Base-by-base conservation (phyloP, 2,329 filamentous ascomycete genomes). In the Decorospora gaudefroyi region DNA sequence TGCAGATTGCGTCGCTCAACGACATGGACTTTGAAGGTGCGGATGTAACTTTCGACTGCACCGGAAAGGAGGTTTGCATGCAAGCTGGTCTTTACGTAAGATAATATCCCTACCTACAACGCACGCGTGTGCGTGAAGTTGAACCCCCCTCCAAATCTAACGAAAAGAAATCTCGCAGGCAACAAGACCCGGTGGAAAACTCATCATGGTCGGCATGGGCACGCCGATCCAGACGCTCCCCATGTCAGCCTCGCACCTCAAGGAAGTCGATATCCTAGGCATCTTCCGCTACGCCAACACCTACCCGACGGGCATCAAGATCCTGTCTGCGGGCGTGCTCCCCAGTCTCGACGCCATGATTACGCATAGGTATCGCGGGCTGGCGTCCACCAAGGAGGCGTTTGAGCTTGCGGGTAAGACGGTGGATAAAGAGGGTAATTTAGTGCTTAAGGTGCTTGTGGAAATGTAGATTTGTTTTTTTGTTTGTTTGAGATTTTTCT, bases 191-290 rank as follows among this genome's bases (percentile, higher is more conserved):
- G 78, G 78, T 9, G 78, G 77, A 3, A 74, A 77, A 31, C 65
- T 81, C 21, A 70, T 80, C 36, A 77, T 80, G 67, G 77, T 81
- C 27, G 78, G 78, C 5, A 81, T 81, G 78, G 78, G 78, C 0
- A 78, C 77, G 10, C 77, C 78, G 2, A 70, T 78, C 13, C 77
- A 80, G 56, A 79, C 76, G 4, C 63, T 81, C 4, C 78, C 77
- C 2, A 72, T 80, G 56, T 77, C 76, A 5, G 76, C 76, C 1
- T 76, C 78, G n/a, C 77, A 78, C 19, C 54, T 80, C 48, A 73
- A 78, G 22, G 78, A 81, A 61, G 76, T 81, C 5, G 78, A 81
- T 58, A 74, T 81, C 29, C 74, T 81, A 34, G 78, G 78, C n/a
- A 77, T 80, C 5, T 80, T 81, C 64, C 69, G 78, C 30, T 81